Evolutionary conservation across 2,329 filamentous ascomycete species (phyloP), one percentile per base, ranked within the genome.

Genomic region (Berkeleyomyces basicola): DNA sequence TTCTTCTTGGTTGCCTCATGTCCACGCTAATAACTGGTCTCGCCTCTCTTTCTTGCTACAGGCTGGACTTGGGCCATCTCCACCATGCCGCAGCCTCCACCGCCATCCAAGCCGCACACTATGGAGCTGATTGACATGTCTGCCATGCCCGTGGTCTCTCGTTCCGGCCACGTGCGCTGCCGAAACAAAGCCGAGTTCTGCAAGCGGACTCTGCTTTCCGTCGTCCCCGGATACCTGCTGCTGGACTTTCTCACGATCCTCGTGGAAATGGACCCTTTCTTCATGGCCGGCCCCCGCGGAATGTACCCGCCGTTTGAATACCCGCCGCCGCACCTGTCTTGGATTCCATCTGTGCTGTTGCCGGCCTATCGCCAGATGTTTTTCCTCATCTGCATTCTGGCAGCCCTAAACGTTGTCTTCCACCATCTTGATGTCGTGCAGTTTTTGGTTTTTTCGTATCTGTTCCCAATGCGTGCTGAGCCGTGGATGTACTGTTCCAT

Each of bases 241-340:
- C 75, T 96, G 7, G 92, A 96, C 71, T 64, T 83, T 5, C 72
- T 88, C 61, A 78, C 84, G 1, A 66, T 83, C 65, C 84, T 89
- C 75, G 83, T 85, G 67, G 57, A 65, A 55, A 80, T 82, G 61
- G 92, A 97, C 68, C 84, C 86, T 0, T 95, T 92, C 74, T 95
- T 91, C 72, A 69, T 83, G 64, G 70, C 81, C 33, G 79, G 82
- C 0, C 73, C 74, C 1, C 69, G 74, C 3, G 63, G 39, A 14
- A 23, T 51, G 40, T 40, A 57, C 2, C 33, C 61, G 5, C 63
- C 63, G 6, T 60, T 62, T 7, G 57, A 60, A 10, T 73, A 75
- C 61, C 69, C 71, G 64, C 72, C 84, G 64, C 61, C 75, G 69
- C 67, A 79, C 71, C 69, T 80, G 63, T 37, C 69, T 69, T 64